A percentile compares a stretch with the other conserved stretches of the same genome.
Evolutionary conservation across 108 stramenopile genomes (phyloP).

Genomic region (Cyclotella kingstonii): DNA sequence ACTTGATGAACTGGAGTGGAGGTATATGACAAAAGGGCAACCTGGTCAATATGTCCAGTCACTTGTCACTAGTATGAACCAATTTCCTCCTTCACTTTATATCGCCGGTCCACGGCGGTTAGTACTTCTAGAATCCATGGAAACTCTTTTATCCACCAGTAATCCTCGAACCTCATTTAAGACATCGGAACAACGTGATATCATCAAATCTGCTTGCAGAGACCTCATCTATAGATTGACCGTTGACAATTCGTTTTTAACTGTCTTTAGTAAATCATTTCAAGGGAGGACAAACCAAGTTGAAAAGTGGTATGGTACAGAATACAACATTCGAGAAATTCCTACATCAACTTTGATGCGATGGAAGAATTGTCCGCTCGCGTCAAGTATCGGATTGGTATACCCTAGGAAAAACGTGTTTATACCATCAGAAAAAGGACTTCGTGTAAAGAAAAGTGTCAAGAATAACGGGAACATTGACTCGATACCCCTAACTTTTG

Average conservation of each 20-base stretch:
- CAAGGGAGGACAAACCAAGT: slow-evolving; percentile 58
- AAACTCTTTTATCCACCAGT: slow-evolving; percentile 36
- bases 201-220: slow-evolving; percentile 30
- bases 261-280: slow-evolving; percentile 71
- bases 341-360: slow-evolving; percentile 45
- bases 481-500: slow-evolving; percentile 49
- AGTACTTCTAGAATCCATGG: slow-evolving; percentile 47
- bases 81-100: slow-evolving; percentile 60
- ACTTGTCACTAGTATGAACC: slow-evolving; percentile 61
- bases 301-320: slow-evolving; percentile 86
- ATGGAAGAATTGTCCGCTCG: slow-evolving; percentile 53
- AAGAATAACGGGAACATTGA: slow-evolving; percentile 26
- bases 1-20: slow-evolving; percentile 76
- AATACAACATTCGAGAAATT: slow-evolving; percentile 59
- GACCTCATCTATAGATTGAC: slow-evolving; percentile 55
- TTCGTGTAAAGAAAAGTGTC: slow-evolving; percentile 58
- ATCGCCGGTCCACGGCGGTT: slow-evolving; percentile 78
- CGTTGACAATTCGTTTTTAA: slow-evolving; percentile 70
- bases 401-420: slow-evolving; percentile 72
- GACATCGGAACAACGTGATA: slow-evolving; percentile 51
- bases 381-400: slow-evolving; percentile 37
- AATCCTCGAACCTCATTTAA: slow-evolving; percentile 58
- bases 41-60: slow-evolving; percentile 60
- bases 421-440: slow-evolving; percentile 71
- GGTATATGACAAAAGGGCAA: slow-evolving; percentile 62